Base-by-base conservation (phyloP, 257 asterid species). In the Nicotiana paniculata region DNA sequence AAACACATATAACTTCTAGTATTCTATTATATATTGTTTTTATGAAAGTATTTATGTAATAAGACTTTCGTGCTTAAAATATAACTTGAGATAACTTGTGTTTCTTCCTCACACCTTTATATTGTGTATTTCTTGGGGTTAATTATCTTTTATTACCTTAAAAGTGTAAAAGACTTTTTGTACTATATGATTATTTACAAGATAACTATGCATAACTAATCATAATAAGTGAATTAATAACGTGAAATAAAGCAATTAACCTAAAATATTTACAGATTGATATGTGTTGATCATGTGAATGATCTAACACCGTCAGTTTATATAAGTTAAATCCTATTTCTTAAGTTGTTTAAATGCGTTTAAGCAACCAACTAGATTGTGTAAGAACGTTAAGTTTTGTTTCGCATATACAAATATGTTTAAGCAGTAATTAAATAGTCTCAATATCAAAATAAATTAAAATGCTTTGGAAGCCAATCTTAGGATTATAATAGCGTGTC, bases 401-500 rank as follows among this genome's bases (percentile, higher is more conserved):
- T 51, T 16, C 54, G 28, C 43, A 58, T 54, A 58, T 54, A 15
- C 67, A 72, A 58, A 33, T 43, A 17, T 54, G 17, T 74, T 32
- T 21, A 58, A 51, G 28, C 12, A 65, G 4, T 26, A 26, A 43
- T 43, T 43, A 43, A 54, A 35, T 16, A 82, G 51, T 21, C 16
- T 4, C 24, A 54, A 61, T 32, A 70, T 57, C 1, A 17, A 70
- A 80, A 33, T 32, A 30, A 1, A 54, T 16, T 21, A 24, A 35
- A 33, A 77, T 7, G 6, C 11, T 59, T 58, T 28, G 17, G 81
- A 66, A 51, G 66, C 21, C 54, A 30, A 82, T 63, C 13, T 16
- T 62, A 33, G 69, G 69, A 81, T 77, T 68, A 79, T 75, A 81
- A 85, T 89, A 81, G 87, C 90, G 91, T 91, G 92, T 87, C 70